Evolutionary conservation across 352 stramenopile species (phyloP).

Genomic region (Globisporangium canariense): DNA sequence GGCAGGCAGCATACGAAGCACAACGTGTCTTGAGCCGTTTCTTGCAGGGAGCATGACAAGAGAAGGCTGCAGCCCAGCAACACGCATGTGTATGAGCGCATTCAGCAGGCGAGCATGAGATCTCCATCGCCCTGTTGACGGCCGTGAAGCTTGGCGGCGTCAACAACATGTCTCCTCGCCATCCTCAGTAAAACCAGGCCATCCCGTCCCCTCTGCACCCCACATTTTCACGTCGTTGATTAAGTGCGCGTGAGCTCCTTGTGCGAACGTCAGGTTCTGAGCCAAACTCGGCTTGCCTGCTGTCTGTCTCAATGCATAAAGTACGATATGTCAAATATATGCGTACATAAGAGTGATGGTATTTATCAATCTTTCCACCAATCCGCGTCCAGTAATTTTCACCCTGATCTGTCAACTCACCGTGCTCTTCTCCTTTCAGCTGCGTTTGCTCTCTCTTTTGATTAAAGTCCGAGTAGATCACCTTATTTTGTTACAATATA

Average conservation of each 20-base stretch:
- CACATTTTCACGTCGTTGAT: background rate
- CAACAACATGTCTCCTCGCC: constrained; percentile 4
- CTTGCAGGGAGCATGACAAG: no score
- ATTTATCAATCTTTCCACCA: constrained; percentile 6
- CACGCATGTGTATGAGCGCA: no score
- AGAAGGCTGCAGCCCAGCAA: no score
- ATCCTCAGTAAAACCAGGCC: background rate
- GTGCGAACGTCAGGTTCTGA: background rate
- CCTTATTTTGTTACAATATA: background rate
- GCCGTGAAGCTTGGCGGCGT: no score
- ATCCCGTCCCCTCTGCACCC: constrained; percentile 7
- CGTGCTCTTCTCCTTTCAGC: background rate
- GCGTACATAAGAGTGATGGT: background rate
- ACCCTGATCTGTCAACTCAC: background rate
- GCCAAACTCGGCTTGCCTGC: background rate
- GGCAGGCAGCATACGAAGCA: no score
- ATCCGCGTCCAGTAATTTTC: background rate
- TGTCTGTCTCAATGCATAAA: background rate
- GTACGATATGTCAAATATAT: background rate
- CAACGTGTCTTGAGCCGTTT: no score
- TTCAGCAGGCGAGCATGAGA: no score
- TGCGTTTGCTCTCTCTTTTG: background rate
- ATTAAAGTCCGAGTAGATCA: background rate
- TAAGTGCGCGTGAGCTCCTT: background rate
- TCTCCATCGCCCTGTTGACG: no score